phyloP scores from a whole-genome alignment of 2,329 filamentous ascomycete species.

The Leptoxyphium fumago region DNA sequence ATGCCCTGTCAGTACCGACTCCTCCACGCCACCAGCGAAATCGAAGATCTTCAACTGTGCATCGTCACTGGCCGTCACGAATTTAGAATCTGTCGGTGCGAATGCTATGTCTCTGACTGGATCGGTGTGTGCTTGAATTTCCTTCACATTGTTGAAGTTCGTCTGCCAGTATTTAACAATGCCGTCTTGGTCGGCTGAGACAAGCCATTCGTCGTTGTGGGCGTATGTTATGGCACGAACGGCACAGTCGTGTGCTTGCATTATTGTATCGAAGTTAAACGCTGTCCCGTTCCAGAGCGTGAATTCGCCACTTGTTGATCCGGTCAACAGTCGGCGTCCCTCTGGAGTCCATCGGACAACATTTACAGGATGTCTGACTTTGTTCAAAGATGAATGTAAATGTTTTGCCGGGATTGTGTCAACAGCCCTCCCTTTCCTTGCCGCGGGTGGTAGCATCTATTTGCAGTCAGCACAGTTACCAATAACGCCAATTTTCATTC shows the following conservation, averaged over 20 bases:
- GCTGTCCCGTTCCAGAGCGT: slow-evolving; percentile 97
- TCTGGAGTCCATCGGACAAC: slow-evolving; percentile 97
- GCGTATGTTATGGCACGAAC: slow-evolving; percentile 78
- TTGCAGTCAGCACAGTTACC: slow-evolving; percentile 3
- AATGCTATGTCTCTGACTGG: slow-evolving; percentile 86
- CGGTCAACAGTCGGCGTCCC: slow-evolving; percentile 77
- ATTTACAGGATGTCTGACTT: slow-evolving; percentile 94
- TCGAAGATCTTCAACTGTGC: slow-evolving; percentile 90
- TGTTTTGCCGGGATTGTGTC: slow-evolving; percentile 90
- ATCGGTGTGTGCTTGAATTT: slow-evolving; percentile 78
- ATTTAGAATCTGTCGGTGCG: slow-evolving; percentile 86
- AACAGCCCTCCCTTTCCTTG: slow-evolving; percentile 56
- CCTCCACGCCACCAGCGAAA: slow-evolving; percentile 73
- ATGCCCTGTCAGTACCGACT: slow-evolving; percentile 77
- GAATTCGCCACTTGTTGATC: slow-evolving; percentile 92
- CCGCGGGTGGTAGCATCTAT: slow-evolving; percentile 76
- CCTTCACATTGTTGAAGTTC: slow-evolving; percentile 98
- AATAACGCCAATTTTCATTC: neutral
- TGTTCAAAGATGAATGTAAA: slow-evolving; percentile 94
- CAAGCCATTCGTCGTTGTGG: slow-evolving; percentile 90
- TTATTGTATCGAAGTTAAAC: slow-evolving; percentile 99
- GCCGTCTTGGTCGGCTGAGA: slow-evolving; percentile 90
- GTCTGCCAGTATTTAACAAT: slow-evolving; percentile 98
- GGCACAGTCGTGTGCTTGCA: slow-evolving; percentile 87
- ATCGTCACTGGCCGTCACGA: slow-evolving; percentile 91